Evolutionary conservation across 257 asterid genomes (phyloP).

Genomic region (Plantago ovata): DNA sequence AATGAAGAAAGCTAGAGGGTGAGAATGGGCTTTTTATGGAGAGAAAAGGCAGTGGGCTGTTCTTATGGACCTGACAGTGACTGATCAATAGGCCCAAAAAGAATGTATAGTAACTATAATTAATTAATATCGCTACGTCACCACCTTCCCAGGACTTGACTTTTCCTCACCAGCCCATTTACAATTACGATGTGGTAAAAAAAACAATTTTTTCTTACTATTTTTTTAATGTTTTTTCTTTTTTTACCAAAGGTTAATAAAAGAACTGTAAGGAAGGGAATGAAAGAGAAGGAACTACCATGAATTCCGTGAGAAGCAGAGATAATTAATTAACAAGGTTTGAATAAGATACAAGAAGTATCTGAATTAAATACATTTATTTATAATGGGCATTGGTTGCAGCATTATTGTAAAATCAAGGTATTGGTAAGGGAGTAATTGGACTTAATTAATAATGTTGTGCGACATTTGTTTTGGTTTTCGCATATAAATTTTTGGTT

Average conservation of each 20-base stretch:
- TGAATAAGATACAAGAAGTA: background rate
- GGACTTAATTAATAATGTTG: constrained; percentile 26
- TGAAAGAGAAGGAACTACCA: background rate
- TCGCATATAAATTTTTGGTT: constrained; percentile 29
- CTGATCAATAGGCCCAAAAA: constrained; percentile 56
- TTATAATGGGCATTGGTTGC: constrained; percentile 1
- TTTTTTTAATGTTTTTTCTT: no score
- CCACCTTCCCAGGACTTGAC: no score
- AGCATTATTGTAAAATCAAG: constrained; percentile 37
- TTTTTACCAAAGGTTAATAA: no score
- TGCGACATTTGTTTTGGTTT: constrained; percentile 24
- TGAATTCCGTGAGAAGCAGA: constrained; percentile 19
- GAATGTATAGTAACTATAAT: no score
- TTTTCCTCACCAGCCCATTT: no score
- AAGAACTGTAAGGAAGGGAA: background rate
- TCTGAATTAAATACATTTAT: background rate
- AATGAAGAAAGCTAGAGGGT: constrained; percentile 21
- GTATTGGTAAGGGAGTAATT: constrained; percentile 44
- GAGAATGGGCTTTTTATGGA: constrained; percentile 44
- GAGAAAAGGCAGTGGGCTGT: constrained; percentile 43
- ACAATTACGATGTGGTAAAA: no score
- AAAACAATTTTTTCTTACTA: no score
- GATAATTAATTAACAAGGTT: background rate
- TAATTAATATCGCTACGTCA: constrained; percentile 26
- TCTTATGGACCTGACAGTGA: constrained; percentile 46